Base-by-base conservation (phyloP, 495 filamentous ascomycete species). In the Talaromyces borbonicus region DNA sequence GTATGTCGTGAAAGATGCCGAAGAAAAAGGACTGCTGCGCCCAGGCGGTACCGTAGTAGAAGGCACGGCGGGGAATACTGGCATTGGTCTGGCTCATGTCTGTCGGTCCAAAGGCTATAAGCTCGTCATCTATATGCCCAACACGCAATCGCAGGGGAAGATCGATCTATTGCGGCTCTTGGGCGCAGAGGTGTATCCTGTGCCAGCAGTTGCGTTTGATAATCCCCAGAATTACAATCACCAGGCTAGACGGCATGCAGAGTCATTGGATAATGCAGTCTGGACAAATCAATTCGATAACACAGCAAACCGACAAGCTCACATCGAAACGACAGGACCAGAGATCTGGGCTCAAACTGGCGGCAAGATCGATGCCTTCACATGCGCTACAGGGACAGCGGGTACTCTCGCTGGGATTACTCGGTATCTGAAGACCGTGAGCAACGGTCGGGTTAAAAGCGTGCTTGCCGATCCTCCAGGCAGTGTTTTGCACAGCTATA, bases 211-310 rank as follows among this genome's bases (percentile, higher is more conserved):
- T 5, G 79, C 92, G n/a, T 96, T 87, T 61, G 92, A 96, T 46
- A 85, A 96, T 71, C 87, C 90, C 16, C 68, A 89, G 35, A 98
- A 98, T 67, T 98, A 96, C 71, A 97, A 98, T 67, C 90, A 95
- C 65, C 89, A 95, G 69, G 92, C 92, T 8, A 73, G 75, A 35
- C 73, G 92, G 9, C 89, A 96, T 63, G 92, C 92, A 27, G 88
- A 93, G 65, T 63, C 70, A 0, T 61, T 88, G 36, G 81, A 84
- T 2, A 96, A 96, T 65, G 89, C 92, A 5, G 89, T 96, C 2
- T 98, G 92, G 92, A 98, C 92, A 22, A 92, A 98, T 67, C 92
- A 98, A 62, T 98, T 98, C 69, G 92, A 98, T 59, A 98, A 98
- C 68, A 77, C 71, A 25, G 92, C 93, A 43, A 98, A 98, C 63